Base-by-base conservation (phyloP, 2,329 filamentous ascomycete genomes). In the Laburnicola sp. region DNA sequence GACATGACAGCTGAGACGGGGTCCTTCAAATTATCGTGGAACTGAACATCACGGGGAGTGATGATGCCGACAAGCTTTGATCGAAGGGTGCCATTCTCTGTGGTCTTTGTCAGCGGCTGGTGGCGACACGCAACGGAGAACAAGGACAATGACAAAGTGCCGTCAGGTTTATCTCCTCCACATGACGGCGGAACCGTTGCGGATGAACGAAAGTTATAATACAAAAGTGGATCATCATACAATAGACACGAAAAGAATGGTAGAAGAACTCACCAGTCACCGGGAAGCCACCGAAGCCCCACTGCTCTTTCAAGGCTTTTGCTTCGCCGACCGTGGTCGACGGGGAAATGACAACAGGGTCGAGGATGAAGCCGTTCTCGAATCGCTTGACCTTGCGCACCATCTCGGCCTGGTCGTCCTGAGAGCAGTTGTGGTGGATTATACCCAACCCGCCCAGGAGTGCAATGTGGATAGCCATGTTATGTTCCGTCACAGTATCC, bases 141-240 rank as follows among this genome's bases (percentile, higher is more conserved):
- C 42, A 45, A 45, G 34, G 28, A 30, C 28, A 10, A 6, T 6
- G 21, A 44, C 16, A 50, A 52, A 31, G 52, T 45, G 61, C 63
- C 59, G 83, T 80, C 83, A 75, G 75, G 76, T 82, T 72, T 75
- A 74, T 74, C 75, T 77, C 76, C 77, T 96, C 91, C 90, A 84
- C 91, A 96, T n/a, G 82, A 90, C 89, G 83, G 83, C 86, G 79
- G 82, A 82, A 86, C 89, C 88, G 84, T 87, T 95, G 83, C 90
- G 91, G 94, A 93, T 93, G 94, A 99, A 99, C 94, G 94, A 99
- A 99, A 99, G 94, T 97, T 97, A 97, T 30, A 88, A 84, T 79
- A 54, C 75, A 75, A 83, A 81, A 80, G 77, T 82, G 80, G 75
- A 73, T 84, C 94, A 96, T 96, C 89, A 91, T 80, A 49, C 45